A percentile compares a stretch with the other conserved stretches of the same genome.
Evolutionary conservation across 306 rosid species (phyloP).

Genomic region (Prunus persica): Prunus_persica_NCBIv2 NC_034016.1:22079501-22080000

Average conservation of each 20-base stretch:
- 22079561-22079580: neutral
- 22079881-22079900: neutral
- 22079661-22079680: neutral
- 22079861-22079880: neutral
- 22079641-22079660: too few relatives aligned
- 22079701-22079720: too few relatives aligned
- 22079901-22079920: too few relatives aligned
- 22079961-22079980: too few relatives aligned
- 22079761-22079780: neutral
- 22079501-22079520: too few relatives aligned
- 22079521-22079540: too few relatives aligned
- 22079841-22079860: neutral
- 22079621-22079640: neutral
- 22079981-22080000: too few relatives aligned
- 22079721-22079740: too few relatives aligned
- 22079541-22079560: neutral
- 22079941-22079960: too few relatives aligned
- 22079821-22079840: neutral
- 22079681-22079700: neutral
- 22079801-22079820: too few relatives aligned
- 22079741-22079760: too few relatives aligned
- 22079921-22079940: too few relatives aligned
- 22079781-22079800: neutral
- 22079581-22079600: neutral
- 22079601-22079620: neutral